Evolutionary conservation across 768 basidiomycete species (phyloP), one percentile per base, ranked within the genome.

Genomic region (Asterophora parasitica): DNA sequence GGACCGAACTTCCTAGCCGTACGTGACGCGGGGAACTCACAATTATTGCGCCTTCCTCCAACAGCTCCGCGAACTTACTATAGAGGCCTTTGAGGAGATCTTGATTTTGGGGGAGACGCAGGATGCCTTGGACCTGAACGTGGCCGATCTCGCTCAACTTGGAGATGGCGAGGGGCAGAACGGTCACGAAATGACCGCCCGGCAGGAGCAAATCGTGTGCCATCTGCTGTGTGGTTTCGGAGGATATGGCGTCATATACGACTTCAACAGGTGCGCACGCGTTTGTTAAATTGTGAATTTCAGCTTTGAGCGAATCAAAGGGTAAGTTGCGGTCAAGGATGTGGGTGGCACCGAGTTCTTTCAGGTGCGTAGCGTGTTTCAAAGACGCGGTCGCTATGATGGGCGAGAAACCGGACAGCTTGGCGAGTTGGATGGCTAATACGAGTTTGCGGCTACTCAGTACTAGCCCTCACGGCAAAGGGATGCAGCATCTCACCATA

Each of bases 321-420:
- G 51, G 15, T 13, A 53, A 50, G 41, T 61, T 52, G 19, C 64
- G 59, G 53, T 67, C 66, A 36, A 74, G 54, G 17, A 73, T 58
- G 46, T 66, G 60, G 0, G 70, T 70, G 13, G 72, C 70, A 7
- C 71, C 71, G 9, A 68, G 57, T 4, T 64, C 62, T 37, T 60
- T 61, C 9, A 72, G 59, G 26, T 61, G 58, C 8, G 51, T 60
- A 0, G 58, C 45, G 48, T 73, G 69, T 37, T 62, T 60, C 13
- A 53, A 43, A 2, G 73, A 72, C 5, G 73, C 65, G 0, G 73
- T 74, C 11, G 69, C 63, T 34, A 72, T 64, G 33, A 74, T 67
- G 0, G 64, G 65, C 10, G 62, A 66, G 52, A 72, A 73, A 33
- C 72, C 72, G 10, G 69, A 67, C 49, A 70, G 60, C 51, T 65